Evolutionary conservation across 2,329 filamentous ascomycete genomes (phyloP), one percentile per base, ranked within the genome.

Genomic region (Fusarium duplospermum): DNA sequence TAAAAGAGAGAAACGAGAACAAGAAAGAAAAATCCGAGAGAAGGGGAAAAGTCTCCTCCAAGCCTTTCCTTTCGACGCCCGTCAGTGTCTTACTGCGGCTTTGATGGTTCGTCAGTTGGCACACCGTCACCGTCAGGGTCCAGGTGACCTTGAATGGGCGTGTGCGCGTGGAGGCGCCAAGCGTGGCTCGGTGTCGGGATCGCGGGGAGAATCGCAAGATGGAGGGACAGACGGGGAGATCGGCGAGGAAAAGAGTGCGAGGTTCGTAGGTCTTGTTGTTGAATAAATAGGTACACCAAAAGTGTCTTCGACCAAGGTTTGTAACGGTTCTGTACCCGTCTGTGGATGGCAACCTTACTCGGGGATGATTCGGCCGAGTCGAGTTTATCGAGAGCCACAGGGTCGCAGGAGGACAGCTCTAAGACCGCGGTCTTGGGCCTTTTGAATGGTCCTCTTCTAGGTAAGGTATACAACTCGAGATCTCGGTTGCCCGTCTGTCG

Each of bases 71-170:
- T 72, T 67, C 67, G 42, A 69, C 72, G 52, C 60, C 71, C 64
- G 67, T 72, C 59, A 60, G 61, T 74, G 67, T 61, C 63, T 73
- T 64, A 50, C 63, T 59, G 61, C 45, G 38, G 61, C 29, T 35
- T 72, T 60, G 68, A 60, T 74, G 58, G 71, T 66, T 74, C 71
- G 71, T 73, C 59, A 52, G 60, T 58, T 74, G 71, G 68, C 68
- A 73, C 71, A 74, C 72, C 71, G 72, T 74, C 71, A 74, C 71
- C 64, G 60, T 74, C 42, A 74, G 72, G 72, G 73, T 69, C 70
- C 73, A 76, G 73, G 73, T 76, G 73, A 76, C 71, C 69, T 66
- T 66, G 42, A 52, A 62, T 66, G 62, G 64, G 61, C 47, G 70
- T 62, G 59, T 36, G 68, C 66, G 64, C 50, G 50, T 62, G 71